Evolutionary conservation across 1,284 basidiomycete species (phyloP), one percentile per base, ranked within the genome.

Genomic region (Microbotryum scabiosae): DNA sequence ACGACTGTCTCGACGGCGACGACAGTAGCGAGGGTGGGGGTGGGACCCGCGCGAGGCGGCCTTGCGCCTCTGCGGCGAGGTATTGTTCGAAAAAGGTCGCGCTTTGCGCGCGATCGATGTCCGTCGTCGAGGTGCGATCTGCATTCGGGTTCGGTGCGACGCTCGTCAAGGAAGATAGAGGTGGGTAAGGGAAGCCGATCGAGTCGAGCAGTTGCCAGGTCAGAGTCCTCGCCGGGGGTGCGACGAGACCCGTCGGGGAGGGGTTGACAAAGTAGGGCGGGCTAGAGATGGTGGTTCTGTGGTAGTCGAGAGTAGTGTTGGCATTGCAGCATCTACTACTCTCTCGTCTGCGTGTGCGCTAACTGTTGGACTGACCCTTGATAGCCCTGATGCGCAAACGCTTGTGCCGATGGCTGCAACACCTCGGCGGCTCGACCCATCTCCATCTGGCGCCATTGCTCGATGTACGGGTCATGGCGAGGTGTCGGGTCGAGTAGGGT

Each of bases 201-300:
- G 41, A 4, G 36, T 45, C 18, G 43, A 68, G 60, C 45, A 64
- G 60, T 0, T 54, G 47, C 4, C 58, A 23, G 8, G 62, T 9
- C 25, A 68, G 52, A 2, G 50, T 20, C 1, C 16, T 10, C 16
- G 7, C 1, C 16, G 60, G 16, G 3, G 56, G 1, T 23, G 23
- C 20, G 49, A 20, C 12, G 32, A 28, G 4, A 32, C 48, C 7
- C 18, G 43, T 0, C 8, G 20, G 1, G 49, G 9, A 6, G n/a
- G 3, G 10, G 41, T 5, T 20, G 57, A 50, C 12, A 30, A 5
- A 52, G 48, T 41, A 50, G 51, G 0, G 62, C 61, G 51, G 32
- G 18, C 3, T 12, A 25, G 51, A n/a, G 12, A 12, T 20, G n/a
- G 25, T 10, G n/a, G 25, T 10, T 25, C 21, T n/a, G 32, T 14